Evolutionary conservation across 306 rosid species (phyloP).

Genomic region (Abrus pulchellus): DNA sequence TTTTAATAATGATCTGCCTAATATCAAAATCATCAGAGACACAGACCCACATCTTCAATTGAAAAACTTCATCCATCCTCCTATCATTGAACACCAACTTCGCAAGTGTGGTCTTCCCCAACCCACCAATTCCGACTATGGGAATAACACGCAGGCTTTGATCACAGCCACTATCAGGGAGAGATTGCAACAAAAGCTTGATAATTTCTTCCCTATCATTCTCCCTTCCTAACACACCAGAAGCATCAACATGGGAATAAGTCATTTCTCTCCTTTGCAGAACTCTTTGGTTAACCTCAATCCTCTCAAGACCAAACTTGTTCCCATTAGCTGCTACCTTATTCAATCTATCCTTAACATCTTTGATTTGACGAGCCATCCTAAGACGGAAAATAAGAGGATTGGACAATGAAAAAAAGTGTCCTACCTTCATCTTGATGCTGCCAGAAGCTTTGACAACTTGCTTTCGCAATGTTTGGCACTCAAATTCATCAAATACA

Average conservation of each 20-base stretch:
- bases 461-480: not conserved
- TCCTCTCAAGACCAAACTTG: conserved; percentile 19
- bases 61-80: conserved; percentile 1
- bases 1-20: conserved; percentile 16
- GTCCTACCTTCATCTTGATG: conserved; percentile 3
- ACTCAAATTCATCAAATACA: conserved; percentile 22
- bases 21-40: conserved; percentile 37
- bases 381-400: conserved; percentile 2
- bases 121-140: conserved; percentile 47
- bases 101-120: conserved; percentile 52
- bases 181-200: conserved; percentile 12
- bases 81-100: conserved; percentile 42
- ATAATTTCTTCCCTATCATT: conserved; percentile 35
- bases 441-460: not conserved
- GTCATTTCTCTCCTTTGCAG: conserved; percentile 26
- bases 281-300: not conserved
- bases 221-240: conserved; percentile 53
- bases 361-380: conserved; percentile 29
- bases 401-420: conserved; percentile 38
- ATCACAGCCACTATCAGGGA: not conserved
- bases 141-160: conserved; percentile 36
- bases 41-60: conserved; percentile 49
- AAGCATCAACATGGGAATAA: conserved; percentile 40
- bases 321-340: conserved; percentile 23
- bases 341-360: conserved; percentile 24